Percentiles rank a stretch among this genome's conserved stretches.
Conservation (phyloP, 257 asterid species). For the Ilex aquifolium region DNA sequence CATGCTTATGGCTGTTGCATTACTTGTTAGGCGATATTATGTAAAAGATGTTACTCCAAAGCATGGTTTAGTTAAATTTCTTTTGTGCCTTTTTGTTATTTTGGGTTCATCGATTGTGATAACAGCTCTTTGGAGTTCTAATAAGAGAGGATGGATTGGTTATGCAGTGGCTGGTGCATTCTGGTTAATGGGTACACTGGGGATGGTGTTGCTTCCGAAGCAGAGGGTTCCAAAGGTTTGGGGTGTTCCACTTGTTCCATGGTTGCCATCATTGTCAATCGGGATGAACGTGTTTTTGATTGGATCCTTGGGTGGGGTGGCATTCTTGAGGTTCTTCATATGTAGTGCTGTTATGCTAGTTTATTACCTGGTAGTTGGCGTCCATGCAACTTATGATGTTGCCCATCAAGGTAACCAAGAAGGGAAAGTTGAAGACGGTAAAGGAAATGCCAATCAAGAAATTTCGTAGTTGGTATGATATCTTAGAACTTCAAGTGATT, state of each 20-base stretch:
- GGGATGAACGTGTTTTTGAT: conserved; percentile 65
- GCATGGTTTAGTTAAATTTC: conserved; percentile 38
- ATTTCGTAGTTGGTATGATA: conserved; percentile 18
- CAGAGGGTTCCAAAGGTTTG: conserved; percentile 69
- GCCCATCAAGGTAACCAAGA: conserved; percentile 38
- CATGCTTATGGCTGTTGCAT: conserved; percentile 97
- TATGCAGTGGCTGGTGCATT: conserved; percentile 32
- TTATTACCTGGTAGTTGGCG: conserved; percentile 79
- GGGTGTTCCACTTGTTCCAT: conserved; percentile 97
- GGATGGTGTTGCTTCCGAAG: conserved; percentile 63
- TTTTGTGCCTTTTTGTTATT: conserved; percentile 34
- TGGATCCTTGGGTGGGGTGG: conserved; percentile 75
- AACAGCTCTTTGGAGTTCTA: conserved; percentile 46
- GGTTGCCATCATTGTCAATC: conserved; percentile 79
- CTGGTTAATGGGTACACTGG: conserved; percentile 66
- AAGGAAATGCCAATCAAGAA: conserved; percentile 7
- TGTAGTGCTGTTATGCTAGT: conserved; percentile 71
- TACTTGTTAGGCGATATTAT: conserved; percentile 78
- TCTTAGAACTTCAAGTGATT: background rate
- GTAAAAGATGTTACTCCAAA: conserved; percentile 56
- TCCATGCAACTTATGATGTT: conserved; percentile 83
- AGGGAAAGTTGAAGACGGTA: conserved; percentile 28
- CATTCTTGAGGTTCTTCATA: conserved; percentile 64
- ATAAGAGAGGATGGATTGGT: conserved; percentile 40
- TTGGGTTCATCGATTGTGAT: conserved; percentile 56